Evolutionary conservation across 257 asterid species (phyloP).

Genomic region (Nicotiana paniculata): DNA sequence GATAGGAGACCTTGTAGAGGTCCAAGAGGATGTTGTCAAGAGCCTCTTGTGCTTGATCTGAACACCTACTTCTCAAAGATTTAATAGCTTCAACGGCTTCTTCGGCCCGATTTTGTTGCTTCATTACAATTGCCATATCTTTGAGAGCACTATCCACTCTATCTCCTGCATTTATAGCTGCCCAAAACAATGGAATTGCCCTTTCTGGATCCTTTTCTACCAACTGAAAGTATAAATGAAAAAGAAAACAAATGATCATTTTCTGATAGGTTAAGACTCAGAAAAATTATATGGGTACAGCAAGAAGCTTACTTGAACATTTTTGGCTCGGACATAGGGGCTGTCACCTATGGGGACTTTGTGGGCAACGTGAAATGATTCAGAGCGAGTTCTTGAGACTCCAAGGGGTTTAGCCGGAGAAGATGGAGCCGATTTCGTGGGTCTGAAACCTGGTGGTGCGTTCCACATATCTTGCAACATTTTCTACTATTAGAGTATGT

Average conservation of each 20-base stretch:
- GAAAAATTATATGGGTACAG: not conserved
- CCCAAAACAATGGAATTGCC: constrained; percentile 93
- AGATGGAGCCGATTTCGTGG: constrained; percentile 82
- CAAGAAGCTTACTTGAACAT: constrained; percentile 64
- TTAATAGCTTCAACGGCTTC: constrained; percentile 96
- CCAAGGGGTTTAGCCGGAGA: constrained; percentile 92
- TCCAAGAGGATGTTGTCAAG: constrained; percentile 87
- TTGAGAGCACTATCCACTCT: constrained; percentile 96
- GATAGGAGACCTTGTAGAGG: constrained; percentile 61
- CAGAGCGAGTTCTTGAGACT: constrained; percentile 63
- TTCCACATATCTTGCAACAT: constrained; percentile 92
- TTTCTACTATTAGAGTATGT: not conserved
- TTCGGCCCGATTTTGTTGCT: constrained; percentile 93
- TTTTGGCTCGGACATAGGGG: constrained; percentile 91
- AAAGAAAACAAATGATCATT: not conserved
- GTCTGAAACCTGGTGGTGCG: constrained; percentile 83
- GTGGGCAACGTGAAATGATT: constrained; percentile 66
- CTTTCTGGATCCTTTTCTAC: constrained; percentile 97
- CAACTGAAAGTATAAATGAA: constrained; percentile 27
- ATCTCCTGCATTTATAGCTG: constrained; percentile 96
- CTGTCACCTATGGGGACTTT: constrained; percentile 92
- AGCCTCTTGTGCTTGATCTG: constrained; percentile 96
- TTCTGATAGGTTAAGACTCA: not conserved
- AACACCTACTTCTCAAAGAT: constrained; percentile 71
- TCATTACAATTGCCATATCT: constrained; percentile 99